phyloP scores from a whole-genome alignment of 176 grass and related monocot species.

The Chloris gayana region DNA sequence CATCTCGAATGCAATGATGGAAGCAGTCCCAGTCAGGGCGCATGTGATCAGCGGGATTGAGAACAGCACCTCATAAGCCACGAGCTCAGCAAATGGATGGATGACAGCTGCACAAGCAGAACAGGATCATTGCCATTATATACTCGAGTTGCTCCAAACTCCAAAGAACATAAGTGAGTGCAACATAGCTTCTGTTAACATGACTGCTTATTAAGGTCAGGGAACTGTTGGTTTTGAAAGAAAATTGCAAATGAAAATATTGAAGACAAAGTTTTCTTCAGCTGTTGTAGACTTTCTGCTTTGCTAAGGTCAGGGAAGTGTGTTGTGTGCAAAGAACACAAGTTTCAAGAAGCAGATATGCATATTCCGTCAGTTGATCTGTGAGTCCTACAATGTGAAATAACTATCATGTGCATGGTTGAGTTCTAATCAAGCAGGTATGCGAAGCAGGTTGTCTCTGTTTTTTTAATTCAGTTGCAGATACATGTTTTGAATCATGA shows the following conservation, averaged over 20 bases:
- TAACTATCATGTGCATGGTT: neutral
- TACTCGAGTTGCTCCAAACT: neutral
- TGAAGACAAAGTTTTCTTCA: neutral
- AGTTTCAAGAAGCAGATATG: neutral
- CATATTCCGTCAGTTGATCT: neutral
- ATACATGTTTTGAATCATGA: neutral
- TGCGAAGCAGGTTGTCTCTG: neutral
- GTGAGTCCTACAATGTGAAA: neutral
- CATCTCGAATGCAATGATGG: conserved; percentile 37
- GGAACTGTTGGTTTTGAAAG: neutral
- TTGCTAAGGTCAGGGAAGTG: neutral
- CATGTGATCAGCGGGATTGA: conserved; percentile 53
- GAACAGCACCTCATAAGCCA: conserved; percentile 70
- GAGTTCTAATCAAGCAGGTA: neutral
- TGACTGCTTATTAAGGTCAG: neutral
- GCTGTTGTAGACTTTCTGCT: conserved; percentile 22
- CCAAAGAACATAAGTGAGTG: conserved; percentile 6
- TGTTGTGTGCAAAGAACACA: neutral
- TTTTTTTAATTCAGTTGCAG: neutral
- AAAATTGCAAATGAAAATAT: neutral
- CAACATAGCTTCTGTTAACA: neutral
- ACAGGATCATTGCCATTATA: conserved; percentile 1
- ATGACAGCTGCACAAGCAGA: conserved; percentile 67
- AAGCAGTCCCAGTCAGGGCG: conserved; percentile 44
- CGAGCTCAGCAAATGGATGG: conserved; percentile 86